Percentiles rank a stretch among this genome's conserved stretches.
These are phyloP conservation scores for Platismatia glauca DNA, from an alignment of 495 filamentous ascomycete genomes.

Conservation along the genomic window DNA sequence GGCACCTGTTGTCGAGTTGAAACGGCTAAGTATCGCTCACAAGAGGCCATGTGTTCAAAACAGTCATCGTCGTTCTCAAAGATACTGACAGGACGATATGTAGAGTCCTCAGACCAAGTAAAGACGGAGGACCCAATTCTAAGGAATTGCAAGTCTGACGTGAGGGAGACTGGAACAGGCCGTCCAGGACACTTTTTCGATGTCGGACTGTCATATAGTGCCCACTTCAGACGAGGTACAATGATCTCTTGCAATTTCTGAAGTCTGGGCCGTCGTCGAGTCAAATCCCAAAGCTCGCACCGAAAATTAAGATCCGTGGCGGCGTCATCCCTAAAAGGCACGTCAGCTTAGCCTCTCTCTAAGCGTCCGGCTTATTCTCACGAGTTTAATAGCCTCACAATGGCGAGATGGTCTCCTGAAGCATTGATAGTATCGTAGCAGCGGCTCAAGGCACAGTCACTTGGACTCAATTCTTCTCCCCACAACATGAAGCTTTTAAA, in stretches of 20 bases:
- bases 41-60: conserved; percentile 2
- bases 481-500: conserved; percentile 16
- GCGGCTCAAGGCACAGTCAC: not conserved
- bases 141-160: conserved; percentile 1
- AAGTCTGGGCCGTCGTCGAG: conserved; percentile 1
- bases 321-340: not conserved
- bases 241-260: not conserved
- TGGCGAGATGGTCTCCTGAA: not conserved
- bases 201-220: conserved; percentile 3
- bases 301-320: not conserved
- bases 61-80: conserved; percentile 1
- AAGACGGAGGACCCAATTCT: not conserved
- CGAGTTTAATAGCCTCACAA: not conserved
- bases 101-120: not conserved
- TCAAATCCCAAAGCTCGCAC: conserved; percentile 6
- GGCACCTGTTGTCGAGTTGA: conserved; percentile 1
- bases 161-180: conserved; percentile 1
- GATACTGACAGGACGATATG: not conserved
- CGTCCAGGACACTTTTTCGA: conserved; percentile 4
- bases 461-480: not conserved
- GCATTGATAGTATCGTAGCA: conserved; percentile 1
- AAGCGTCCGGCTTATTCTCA: not conserved
- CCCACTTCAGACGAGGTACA: not conserved
- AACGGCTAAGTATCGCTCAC: conserved; percentile 1
- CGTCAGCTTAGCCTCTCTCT: not conserved